Evolutionary conservation across 768 basidiomycete species (phyloP), one percentile per base, ranked within the genome.

Genomic region (Tricholoma bakamatsutake): DNA sequence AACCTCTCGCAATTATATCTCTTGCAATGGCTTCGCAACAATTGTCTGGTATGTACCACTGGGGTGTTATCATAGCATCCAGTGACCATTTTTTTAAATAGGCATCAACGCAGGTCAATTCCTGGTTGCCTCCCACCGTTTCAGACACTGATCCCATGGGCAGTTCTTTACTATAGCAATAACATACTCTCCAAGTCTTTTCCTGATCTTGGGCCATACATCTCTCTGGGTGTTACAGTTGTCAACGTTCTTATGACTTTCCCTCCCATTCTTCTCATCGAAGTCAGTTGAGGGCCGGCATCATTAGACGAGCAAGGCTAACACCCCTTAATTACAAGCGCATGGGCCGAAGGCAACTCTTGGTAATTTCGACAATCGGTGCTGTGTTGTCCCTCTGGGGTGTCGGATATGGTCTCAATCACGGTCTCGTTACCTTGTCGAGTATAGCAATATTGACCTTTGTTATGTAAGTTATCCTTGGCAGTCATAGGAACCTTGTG

Each of bases 161-260:
- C 66, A 87, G 93, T 96, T 27, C 76, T 96, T 53, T 96, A 93
- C 68, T 96, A 95, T 71, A 91, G 88, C 71, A 94, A 92, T 61
- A 81, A 85, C 48, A 97, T 97, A 60, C 79, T 97, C 24, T 81
- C 85, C 24, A 87, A 82, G 56, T 79, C 91, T 2, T 73, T 97
- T 53, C 92, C 93, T 13, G 79, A 88, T 15, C 68, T 85, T 21
- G 93, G 89, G 0, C 83, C 90, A 17, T 87, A 90, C 61, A 80
- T 95, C 17, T 93, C 93, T 1, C 69, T 97, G 2, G 88, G 85
- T 15, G 90, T 96, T 50, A 88, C 93, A 0, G 65, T 91, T 31
- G 83, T 95, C 57, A 97, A 97, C 66, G 87, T 87, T 70, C 74
- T 71, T 67, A 86, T 87, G 84, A 87, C 89, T 1, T 88, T 93